Percentiles rank a stretch among this genome's conserved stretches.
Conservation (phyloP, 1,139 yeast genomes). For the Geotrichum australiense region DNA sequence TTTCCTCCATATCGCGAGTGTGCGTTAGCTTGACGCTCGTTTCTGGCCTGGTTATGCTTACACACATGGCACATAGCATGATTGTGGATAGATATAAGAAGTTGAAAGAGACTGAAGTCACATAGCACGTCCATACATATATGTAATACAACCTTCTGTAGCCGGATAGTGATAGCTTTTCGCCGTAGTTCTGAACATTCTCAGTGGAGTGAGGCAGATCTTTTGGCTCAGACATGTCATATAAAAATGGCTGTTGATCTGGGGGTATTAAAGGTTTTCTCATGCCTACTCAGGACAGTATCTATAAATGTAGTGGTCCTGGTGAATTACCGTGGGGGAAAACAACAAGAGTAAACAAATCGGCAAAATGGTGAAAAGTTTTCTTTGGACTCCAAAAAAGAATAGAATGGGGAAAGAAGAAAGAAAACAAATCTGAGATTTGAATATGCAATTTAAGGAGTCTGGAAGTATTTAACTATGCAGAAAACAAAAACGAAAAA, state of each 20-base stretch:
- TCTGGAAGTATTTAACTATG: not conserved
- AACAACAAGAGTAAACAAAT: not conserved
- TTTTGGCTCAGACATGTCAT: no score
- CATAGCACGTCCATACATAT: conserved; percentile 19
- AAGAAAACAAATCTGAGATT: not conserved
- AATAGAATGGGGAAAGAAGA: not conserved
- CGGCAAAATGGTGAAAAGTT: not conserved
- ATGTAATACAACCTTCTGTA: not conserved
- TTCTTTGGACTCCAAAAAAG: not conserved
- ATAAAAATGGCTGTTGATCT: no score
- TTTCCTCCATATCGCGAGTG: conserved; percentile 4
- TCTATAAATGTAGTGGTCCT: no score
- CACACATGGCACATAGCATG: conserved; percentile 29
- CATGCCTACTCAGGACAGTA: no score
- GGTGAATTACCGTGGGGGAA: no score
- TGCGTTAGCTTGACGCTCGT: not conserved
- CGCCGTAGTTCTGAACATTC: not conserved
- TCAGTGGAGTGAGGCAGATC: not conserved
- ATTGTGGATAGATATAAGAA: conserved; percentile 29
- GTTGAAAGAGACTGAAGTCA: conserved; percentile 29
- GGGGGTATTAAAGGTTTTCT: no score
- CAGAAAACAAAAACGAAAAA: not conserved
- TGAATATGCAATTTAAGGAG: not conserved
- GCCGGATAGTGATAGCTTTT: not conserved
- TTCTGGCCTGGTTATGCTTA: conserved; percentile 4